Base-by-base conservation (phyloP, 2,329 filamentous ascomycete genomes). In the Colletotrichum euphorbiae region DNA sequence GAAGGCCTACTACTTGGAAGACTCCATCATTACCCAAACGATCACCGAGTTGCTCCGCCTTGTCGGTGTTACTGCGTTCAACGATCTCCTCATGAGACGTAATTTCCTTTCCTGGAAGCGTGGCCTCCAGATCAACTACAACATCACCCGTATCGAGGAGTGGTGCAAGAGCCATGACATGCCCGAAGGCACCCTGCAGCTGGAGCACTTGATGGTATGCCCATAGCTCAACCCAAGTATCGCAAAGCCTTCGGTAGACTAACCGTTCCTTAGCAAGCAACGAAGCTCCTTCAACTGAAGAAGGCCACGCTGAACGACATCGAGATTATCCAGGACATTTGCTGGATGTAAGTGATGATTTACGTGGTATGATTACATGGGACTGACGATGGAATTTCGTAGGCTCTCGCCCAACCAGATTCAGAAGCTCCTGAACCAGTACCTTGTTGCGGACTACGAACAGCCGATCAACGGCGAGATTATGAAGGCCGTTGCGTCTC, bases 81-180 rank as follows among this genome's bases (percentile, higher is more conserved):
- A 99, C 79, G 96, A 99, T 78, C 84, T 99, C 71, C 87, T 99
- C 73, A 98, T 99, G 94, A 90, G 96, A 75, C 89, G 96, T 74
- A 98, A 98, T 81, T 99, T 99, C 88, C 88, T 99, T 66, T 98
- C 94, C 0, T 99, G 96, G 96, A 99, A 99, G 86, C 93, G 96
- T 80, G 96, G 96, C 74, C 88, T 99, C 62, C 96, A 99, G 81
- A 99, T 99, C 83, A 99, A 99, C 83, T 99, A 99, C 86, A 99
- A 99, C 83, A 99, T 99, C 79, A 99, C 96, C 24, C 90, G 96
- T 66, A 99, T 99, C 71, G 96, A 99, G 80, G 96, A 99, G 82
- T 99, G 96, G 96, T 99, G 96, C 83, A 99, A 99, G 89, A 97
- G 94, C 77, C 97, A 99, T 79, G 96, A 98, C 74, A 98, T 99